Percentiles rank a stretch among this genome's conserved stretches.
These are phyloP conservation scores for Hanseniaspora valbyensis DNA, from an alignment of 805 yeast genomes.

Conservation along the genomic window DNA sequence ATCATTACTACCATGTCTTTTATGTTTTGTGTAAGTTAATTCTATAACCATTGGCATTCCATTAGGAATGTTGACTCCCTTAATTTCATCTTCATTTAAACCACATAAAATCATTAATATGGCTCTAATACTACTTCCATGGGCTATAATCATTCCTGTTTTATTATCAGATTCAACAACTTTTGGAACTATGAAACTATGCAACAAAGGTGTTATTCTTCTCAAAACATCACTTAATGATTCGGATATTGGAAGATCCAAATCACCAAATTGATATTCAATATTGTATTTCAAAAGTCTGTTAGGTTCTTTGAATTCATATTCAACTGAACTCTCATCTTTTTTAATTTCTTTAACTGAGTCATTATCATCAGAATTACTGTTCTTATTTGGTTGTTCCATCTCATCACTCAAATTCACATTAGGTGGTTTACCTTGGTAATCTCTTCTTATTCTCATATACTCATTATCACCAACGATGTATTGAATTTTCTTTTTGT, in stretches of 20 bases:
- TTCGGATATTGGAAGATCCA: conserved; percentile 58
- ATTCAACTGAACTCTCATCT: conserved; percentile 19
- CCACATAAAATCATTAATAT: conserved; percentile 56
- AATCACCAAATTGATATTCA: conserved; percentile 32
- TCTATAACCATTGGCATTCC: conserved; percentile 69
- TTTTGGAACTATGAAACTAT: conserved; percentile 37
- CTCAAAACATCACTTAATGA: conserved; percentile 61
- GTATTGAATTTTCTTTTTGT: conserved; percentile 54
- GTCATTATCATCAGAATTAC: conserved; percentile 16
- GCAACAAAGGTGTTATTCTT: conserved; percentile 51
- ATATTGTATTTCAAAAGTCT: conserved; percentile 27
- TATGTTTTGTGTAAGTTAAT: conserved; percentile 28
- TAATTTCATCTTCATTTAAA: conserved; percentile 57
- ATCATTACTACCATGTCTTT: background rate
- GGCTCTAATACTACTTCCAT: conserved; percentile 74
- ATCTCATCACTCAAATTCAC: conserved; percentile 29
- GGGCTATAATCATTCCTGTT: conserved; percentile 60
- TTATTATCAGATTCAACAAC: conserved; percentile 40
- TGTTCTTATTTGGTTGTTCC: conserved; percentile 31
- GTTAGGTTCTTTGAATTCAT: conserved; percentile 31
- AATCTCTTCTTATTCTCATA: conserved; percentile 71
- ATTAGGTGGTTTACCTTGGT: conserved; percentile 57
- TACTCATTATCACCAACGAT: conserved; percentile 62
- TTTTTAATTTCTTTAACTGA: no score
- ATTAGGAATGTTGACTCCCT: conserved; percentile 68